Evolutionary conservation across 495 filamentous ascomycete genomes (phyloP), one percentile per base, ranked within the genome.

Genomic region (Chaetomium tenue): DNA sequence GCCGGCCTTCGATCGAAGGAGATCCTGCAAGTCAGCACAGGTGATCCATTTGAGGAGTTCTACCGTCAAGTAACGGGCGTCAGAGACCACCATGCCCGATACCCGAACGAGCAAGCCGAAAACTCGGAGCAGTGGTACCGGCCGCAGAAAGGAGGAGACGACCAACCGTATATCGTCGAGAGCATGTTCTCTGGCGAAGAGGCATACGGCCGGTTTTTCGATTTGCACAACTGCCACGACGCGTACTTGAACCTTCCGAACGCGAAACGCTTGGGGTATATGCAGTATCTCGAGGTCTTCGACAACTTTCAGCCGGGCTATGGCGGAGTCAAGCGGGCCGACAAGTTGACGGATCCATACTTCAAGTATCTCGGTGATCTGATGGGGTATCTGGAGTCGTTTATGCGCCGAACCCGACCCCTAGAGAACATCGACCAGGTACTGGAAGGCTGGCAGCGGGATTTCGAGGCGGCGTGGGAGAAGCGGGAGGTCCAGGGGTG

Each of bases 181-280:
- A 86, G 83, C 59, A 89, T 97, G 88, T 98, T 98, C 73, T 94
- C 91, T 2, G 95, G 94, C 22, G 94, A 98, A 76, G 94, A 98
- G 74, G 87, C 87, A 3, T 96, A 88, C 69, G 94, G 94, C 28
- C 88, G 91, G 61, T 98, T 88, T 73, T 86, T 98, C 67, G 94
- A 98, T 76, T 77, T 98, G 57, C 93, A 90, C 26, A 81, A 74
- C 50, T 80, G 87, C 63, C 94, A 98, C 70, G 92, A 97, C 70
- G 81, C 89, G 12, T 98, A 91, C 70, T 81, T 97, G 50, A 98
- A 98, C 68, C 81, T 98, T 2, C 90, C 91, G 0, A 86, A 88
- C 20, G 83, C 91, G 0, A 93, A 93, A 74, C 83, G 93, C 46
- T 75, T 95, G 28, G 87, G 86, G 15, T 98, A 98, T 68, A 81